These are phyloP conservation scores for Fonsecaea monophora DNA, from an alignment of 2,329 filamentous ascomycete genomes.

Conservation along the genomic window DNA sequence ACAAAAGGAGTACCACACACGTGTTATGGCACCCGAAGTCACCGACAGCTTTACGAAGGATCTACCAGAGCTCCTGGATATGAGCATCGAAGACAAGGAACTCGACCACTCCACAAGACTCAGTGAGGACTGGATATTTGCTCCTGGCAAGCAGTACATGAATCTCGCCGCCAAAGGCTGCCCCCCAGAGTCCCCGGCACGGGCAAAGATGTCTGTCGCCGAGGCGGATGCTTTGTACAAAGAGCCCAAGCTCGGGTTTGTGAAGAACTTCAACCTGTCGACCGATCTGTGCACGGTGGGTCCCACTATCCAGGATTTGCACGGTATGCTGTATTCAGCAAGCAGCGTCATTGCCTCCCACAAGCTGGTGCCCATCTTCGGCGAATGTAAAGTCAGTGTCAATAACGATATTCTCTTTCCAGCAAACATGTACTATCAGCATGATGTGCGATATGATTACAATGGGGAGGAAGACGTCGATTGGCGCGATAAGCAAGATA, in stretches of 20 bases:
- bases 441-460: conserved; percentile 66
- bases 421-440: conserved; percentile 69
- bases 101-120: conserved; percentile 37
- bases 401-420: conserved; percentile 75
- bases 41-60: conserved; percentile 54
- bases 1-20: conserved; percentile 54
- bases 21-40: conserved; percentile 53
- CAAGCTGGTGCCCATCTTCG: conserved; percentile 69
- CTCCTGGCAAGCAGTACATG: conserved; percentile 64
- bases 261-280: conserved; percentile 67
- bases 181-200: conserved; percentile 64
- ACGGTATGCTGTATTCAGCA: conserved; percentile 70
- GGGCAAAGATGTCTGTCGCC: conserved; percentile 54
- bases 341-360: conserved; percentile 64
- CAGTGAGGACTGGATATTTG: conserved; percentile 58
- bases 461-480: conserved; percentile 60
- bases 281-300: conserved; percentile 71
- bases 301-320: conserved; percentile 66
- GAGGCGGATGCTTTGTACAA: conserved; percentile 39
- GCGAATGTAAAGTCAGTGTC: conserved; percentile 70
- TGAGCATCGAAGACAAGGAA: conserved; percentile 33
- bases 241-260: conserved; percentile 62
- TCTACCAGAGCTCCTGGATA: conserved; percentile 45
- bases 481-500: conserved; percentile 65
- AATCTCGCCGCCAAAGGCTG: conserved; percentile 64